Conservation (phyloP, 2,329 filamentous ascomycete genomes). For the Microcyclospora tardicrescens region DNA sequence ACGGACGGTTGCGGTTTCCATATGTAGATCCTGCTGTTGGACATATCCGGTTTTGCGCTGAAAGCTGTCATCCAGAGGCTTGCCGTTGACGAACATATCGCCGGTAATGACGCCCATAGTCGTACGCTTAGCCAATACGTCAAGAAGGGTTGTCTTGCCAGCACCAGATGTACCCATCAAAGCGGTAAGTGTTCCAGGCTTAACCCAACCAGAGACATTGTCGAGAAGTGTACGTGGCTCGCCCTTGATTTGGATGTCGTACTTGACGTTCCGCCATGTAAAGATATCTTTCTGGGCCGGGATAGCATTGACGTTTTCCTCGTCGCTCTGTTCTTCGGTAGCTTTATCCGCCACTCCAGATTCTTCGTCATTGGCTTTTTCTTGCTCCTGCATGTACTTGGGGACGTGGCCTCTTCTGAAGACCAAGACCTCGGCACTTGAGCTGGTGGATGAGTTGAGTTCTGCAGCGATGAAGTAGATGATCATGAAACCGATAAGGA, state of each 20-base stretch:
- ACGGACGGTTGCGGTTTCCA: conserved; percentile 42
- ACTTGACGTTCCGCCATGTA: conserved; percentile 43
- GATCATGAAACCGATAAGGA: conserved; percentile 50
- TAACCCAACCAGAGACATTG: conserved; percentile 42
- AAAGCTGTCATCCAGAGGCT: conserved; percentile 43
- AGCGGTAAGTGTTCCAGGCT: conserved; percentile 40
- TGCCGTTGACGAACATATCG: conserved; percentile 53
- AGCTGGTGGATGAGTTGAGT: conserved; percentile 49
- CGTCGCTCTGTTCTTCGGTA: conserved; percentile 11
- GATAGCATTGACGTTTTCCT: conserved; percentile 25
- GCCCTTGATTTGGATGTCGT: conserved; percentile 41
- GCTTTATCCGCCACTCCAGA: conserved; percentile 17
- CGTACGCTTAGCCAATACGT: conserved; percentile 43
- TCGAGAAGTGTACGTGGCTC: conserved; percentile 41
- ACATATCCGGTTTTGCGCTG: conserved; percentile 55
- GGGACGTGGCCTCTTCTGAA: conserved; percentile 39
- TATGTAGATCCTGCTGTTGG: conserved; percentile 52
- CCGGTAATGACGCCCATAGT: conserved; percentile 52
- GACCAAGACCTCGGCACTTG: conserved; percentile 56
- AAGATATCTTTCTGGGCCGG: conserved; percentile 31
- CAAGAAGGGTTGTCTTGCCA: conserved; percentile 49
- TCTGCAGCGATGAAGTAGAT: conserved; percentile 53
- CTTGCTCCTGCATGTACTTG: conserved; percentile 23
- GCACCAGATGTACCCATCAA: conserved; percentile 28
- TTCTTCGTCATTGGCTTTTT: conserved; percentile 25